A percentile compares a stretch with the other conserved stretches of the same genome.
Conservation (phyloP, 805 yeast species). For the Kodamaea sagamina region DNA sequence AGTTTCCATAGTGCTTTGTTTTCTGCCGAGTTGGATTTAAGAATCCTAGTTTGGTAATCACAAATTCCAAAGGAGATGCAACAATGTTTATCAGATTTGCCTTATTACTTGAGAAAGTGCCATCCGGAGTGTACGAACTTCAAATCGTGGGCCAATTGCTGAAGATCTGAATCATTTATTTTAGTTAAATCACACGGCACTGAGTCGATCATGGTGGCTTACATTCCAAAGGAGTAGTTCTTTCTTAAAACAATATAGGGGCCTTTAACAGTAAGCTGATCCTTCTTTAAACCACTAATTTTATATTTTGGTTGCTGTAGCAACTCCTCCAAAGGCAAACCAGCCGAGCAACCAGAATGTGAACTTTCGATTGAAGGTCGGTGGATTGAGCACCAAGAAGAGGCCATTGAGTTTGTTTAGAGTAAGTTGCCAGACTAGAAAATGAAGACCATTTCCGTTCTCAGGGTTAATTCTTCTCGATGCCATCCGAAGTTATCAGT, state of each 20-base stretch:
- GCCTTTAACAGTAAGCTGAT: conserved; percentile 61
- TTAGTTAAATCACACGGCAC: conserved; percentile 77
- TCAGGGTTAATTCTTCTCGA: neutral
- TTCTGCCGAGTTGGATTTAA: too few species aligned
- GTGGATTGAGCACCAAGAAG: conserved; percentile 43
- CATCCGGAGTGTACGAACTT: conserved; percentile 81
- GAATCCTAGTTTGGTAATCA: too few species aligned
- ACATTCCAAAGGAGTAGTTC: conserved; percentile 77
- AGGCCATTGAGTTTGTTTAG: conserved; percentile 60
- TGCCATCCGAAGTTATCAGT: conserved; percentile 47
- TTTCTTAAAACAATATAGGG: conserved; percentile 68
- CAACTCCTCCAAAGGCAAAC: conserved; percentile 43
- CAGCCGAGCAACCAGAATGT: conserved; percentile 50
- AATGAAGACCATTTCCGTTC: conserved; percentile 68
- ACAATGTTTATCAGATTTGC: conserved; percentile 89
- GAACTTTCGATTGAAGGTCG: conserved; percentile 67
- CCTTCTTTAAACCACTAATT: conserved; percentile 65
- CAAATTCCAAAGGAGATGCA: too few species aligned
- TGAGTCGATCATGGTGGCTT: conserved; percentile 75
- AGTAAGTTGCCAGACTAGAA: conserved; percentile 75
- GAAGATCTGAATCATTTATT: conserved; percentile 65
- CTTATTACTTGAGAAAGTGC: conserved; percentile 58
- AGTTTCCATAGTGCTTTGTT: too few species aligned
- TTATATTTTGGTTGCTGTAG: conserved; percentile 64
- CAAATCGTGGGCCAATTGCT: conserved; percentile 65